Evolutionary conservation across 2,329 filamentous ascomycete species (phyloP).

Genomic region (Trichocomaceae sp.): DNA sequence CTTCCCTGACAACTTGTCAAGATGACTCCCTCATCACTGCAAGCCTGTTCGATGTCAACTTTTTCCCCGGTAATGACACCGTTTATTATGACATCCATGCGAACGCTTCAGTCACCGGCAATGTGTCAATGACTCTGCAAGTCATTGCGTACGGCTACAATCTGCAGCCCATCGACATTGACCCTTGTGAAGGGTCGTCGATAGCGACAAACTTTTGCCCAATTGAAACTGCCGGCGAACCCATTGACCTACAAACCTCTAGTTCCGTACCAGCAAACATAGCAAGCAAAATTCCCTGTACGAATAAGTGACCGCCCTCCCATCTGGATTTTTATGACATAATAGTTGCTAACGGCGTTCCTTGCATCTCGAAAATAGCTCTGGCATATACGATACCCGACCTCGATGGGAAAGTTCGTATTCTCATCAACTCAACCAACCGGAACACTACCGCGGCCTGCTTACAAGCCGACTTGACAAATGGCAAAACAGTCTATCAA

Average conservation of each 20-base stretch:
- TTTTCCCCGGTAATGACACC: constrained; percentile 10
- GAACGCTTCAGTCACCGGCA: constrained; percentile 13
- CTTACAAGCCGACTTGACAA: constrained; percentile 79
- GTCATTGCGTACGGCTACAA: constrained; percentile 15
- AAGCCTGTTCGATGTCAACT: constrained; percentile 14
- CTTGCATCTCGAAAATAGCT: constrained; percentile 30
- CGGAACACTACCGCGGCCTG: constrained; percentile 66
- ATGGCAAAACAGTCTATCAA: constrained; percentile 86
- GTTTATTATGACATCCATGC: constrained; percentile 14
- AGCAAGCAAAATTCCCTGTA: constrained; percentile 11
- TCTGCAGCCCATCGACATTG: constrained; percentile 8
- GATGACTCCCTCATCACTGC: constrained; percentile 14
- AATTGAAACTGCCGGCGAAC: constrained; percentile 12
- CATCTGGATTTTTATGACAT: neutral
- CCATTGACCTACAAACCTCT: constrained; percentile 3
- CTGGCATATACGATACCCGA: constrained; percentile 89
- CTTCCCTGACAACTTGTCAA: constrained; percentile 11
- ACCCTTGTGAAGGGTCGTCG: constrained; percentile 11
- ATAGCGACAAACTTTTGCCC: constrained; percentile 14
- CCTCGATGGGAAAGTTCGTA: constrained; percentile 75
- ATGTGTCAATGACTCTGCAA: constrained; percentile 12
- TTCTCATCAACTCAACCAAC: constrained; percentile 68
- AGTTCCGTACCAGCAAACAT: constrained; percentile 9
- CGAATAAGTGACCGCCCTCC: neutral
- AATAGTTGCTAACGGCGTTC: neutral